These are phyloP conservation scores for Monsonia emarginata DNA, from an alignment of 441 rosid genomes.

Conservation along the genomic window DNA sequence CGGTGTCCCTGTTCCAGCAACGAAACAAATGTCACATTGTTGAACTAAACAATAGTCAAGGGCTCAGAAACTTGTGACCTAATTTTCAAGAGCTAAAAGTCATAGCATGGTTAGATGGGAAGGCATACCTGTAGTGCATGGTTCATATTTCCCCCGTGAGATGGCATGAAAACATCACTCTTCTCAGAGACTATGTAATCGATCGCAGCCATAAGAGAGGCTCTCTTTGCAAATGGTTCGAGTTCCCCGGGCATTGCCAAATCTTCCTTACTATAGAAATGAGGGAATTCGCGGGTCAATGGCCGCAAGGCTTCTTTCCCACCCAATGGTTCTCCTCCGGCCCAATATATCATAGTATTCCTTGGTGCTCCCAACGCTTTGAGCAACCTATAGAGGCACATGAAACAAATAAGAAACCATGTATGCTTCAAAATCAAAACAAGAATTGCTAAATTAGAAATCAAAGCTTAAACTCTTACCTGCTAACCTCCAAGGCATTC, in stretches of 20 bases:
- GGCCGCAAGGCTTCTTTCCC: slow-evolving; percentile 19
- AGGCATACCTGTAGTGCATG: slow-evolving; percentile 30
- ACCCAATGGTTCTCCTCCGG: slow-evolving; percentile 68
- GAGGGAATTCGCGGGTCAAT: slow-evolving; percentile 16
- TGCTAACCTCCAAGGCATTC: slow-evolving; percentile 11
- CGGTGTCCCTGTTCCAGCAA: slow-evolving; percentile 54
- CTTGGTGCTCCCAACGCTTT: slow-evolving; percentile 81
- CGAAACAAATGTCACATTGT: neutral
- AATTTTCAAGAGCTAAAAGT: no score
- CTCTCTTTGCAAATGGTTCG: slow-evolving; percentile 53
- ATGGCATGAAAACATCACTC: slow-evolving; percentile 20
- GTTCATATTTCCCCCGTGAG: slow-evolving; percentile 70
- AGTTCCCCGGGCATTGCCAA: slow-evolving; percentile 49
- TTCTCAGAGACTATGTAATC: slow-evolving; percentile 35
- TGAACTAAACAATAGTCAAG: no score
- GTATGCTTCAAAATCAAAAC: neutral
- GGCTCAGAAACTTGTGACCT: no score
- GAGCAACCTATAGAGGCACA: slow-evolving; percentile 46
- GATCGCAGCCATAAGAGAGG: slow-evolving; percentile 37
- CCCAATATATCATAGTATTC: slow-evolving; percentile 68
- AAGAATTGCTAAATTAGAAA: no score
- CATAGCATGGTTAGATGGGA: neutral
- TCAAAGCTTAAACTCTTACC: neutral
- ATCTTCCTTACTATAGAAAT: slow-evolving; percentile 21
- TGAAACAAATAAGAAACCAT: neutral